Base-by-base conservation (phyloP, 2,329 filamentous ascomycete genomes). In the Fusarium pseudograminearum region DNA sequence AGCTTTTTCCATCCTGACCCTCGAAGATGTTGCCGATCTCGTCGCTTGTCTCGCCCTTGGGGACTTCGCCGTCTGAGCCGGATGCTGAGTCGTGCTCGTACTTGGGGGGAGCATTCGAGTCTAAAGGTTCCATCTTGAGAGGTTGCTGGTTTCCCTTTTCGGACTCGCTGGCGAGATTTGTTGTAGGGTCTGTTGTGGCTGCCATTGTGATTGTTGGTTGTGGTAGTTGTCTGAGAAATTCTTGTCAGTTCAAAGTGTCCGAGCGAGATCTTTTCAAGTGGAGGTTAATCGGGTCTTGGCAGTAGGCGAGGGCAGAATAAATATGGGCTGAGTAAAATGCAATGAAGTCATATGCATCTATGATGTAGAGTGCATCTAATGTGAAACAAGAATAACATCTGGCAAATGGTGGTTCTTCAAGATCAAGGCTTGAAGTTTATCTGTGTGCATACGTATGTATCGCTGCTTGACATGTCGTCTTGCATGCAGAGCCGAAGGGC, bases 1-100 rank as follows among this genome's bases (percentile, higher is more conserved):
- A 71, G 26, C 62, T 64, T 22, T 72, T 67, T 20, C 66, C 70
- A 57, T 69, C 70, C 8, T 66, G 48, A 18, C 61, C 56, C 4
- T 55, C 62, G 33, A 67, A 67, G 57, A 67, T 54, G 20, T 57
- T 52, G 18, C 56, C 57, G 12, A 65, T 31, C 38, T 66, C 52
- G 7, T 66, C 64, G 8, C 33, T 59, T 10, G 64, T 33, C 9
- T 53, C 51, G 33, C 41, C 42, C 7, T 59, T 65, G n/a, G 48
- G 34, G 14, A 53, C 61, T 20, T 61, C 51, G 40, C 28, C 18
- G 11, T 61, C 61, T 1, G 64, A 61, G 2, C 54, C 61, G 14
- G 48, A 64, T 22, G 52, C 34, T 1, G 41, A 48, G 30, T 65
- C 59, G n/a, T 52, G 48, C 34, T 52, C 48, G 48, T 52, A 52